Evolutionary conservation across 192 early-diverging fungal species (phyloP), one percentile per base, ranked within the genome.

Genomic region (Coemansia sp.): DNA sequence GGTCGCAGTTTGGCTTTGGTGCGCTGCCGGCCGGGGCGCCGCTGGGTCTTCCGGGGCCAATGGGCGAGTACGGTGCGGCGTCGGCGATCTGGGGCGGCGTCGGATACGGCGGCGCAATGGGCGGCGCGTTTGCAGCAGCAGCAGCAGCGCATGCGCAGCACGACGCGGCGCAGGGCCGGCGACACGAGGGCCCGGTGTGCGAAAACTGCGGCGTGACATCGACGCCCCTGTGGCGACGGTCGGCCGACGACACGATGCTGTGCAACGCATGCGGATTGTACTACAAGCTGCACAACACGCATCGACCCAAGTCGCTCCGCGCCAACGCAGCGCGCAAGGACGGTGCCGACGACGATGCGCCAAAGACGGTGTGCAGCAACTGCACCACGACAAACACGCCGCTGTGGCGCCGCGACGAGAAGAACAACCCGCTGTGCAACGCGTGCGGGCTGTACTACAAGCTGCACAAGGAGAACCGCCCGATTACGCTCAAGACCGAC

Each of bases 221-320:
- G 8, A 99, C 97, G 16, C 90, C 94, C 3, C 84, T 99, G 16
- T 99, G 97, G 97, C 87, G 97, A 31, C 83, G 95, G 18, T 89
- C 92, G 32, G 84, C 83, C n/a, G 86, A 91, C 60, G 95, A 95
- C 51, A 88, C 92, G 64, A 80, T 92, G 5, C 84, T 99, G 28
- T 99, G 97, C 80, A 99, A 99, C 68, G 97, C 97, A 7, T 99
- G 97, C n/a, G n/a, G n/a, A n/a, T n/a, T n/a, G n/a, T n/a, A n/a
- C n/a, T n/a, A n/a, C n/a, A n/a, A n/a, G 76, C 87, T 99, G 48
- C 96, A 99, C 71, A 86, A 92, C 66, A 85, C 90, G 7, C 86
- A 89, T 60, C 85, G 96, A 17, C 96, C 97, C 17, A 87, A 92
- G 31, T 85, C 87, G 30, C 88, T 99, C 86, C 90, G 93, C 51